Percentiles rank a stretch among this genome's conserved stretches.
These are phyloP conservation scores for Mucor velutinosus DNA, from an alignment of 371 early-diverging fungal genomes.

Conservation along the genomic window DNA sequence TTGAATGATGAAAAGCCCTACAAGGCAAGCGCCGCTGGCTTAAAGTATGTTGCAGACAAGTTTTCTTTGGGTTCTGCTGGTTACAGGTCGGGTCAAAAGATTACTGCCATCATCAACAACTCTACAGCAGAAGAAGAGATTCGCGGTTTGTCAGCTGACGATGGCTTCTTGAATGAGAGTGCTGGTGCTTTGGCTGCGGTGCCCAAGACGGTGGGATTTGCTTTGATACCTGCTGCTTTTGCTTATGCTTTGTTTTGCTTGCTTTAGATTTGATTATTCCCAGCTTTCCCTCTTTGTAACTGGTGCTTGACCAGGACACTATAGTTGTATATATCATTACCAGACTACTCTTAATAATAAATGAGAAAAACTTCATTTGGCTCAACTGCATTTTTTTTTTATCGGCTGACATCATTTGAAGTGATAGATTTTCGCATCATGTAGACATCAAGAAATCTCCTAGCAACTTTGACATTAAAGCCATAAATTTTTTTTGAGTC, in stretches of 20 bases:
- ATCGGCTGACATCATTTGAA: no score
- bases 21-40: conserved; percentile 34
- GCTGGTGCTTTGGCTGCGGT: neutral
- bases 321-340: no score
- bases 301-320: no score
- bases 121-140: conserved; percentile 7
- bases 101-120: neutral
- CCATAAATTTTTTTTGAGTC: no score
- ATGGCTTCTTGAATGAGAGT: neutral
- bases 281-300: neutral
- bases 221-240: neutral
- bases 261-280: neutral
- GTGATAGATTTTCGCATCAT: no score
- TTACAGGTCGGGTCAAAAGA: conserved; percentile 51
- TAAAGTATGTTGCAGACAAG: conserved; percentile 41
- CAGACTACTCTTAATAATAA: no score
- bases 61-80: conserved; percentile 45
- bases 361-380: no score
- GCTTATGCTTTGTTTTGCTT: neutral
- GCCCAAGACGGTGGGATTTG: neutral
- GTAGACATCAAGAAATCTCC: no score
- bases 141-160: conserved; percentile 3
- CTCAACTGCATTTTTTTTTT: no score
- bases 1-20: conserved; percentile 56
- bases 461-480: no score